Conservation (phyloP, 192 early-diverging fungal genomes). For the Linderina pennispora region DNA sequence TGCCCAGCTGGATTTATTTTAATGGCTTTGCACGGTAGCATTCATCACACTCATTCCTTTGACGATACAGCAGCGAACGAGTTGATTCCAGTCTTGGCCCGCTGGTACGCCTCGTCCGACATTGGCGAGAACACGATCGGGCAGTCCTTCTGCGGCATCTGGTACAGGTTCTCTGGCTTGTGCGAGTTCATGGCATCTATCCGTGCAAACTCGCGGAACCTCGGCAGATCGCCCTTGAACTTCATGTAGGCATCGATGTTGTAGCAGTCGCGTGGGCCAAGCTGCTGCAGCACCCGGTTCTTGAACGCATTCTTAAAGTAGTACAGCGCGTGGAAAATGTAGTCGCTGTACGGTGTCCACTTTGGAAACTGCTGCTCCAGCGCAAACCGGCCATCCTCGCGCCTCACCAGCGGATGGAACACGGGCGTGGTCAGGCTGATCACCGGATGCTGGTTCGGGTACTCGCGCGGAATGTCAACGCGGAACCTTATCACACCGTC, state of each 20-base stretch:
- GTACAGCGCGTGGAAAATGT: conserved; percentile 78
- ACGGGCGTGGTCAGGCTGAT: conserved; percentile 70
- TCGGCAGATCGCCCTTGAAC: conserved; percentile 37
- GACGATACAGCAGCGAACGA: too few species aligned
- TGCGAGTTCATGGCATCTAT: conserved; percentile 32
- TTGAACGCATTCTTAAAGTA: conserved; percentile 86
- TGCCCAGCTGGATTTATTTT: too few species aligned
- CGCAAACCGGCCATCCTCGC: conserved; percentile 57
- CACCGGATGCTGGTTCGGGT: conserved; percentile 66
- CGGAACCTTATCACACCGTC: conserved; percentile 87
- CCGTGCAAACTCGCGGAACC: conserved; percentile 37
- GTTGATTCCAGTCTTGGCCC: too few species aligned
- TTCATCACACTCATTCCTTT: too few species aligned
- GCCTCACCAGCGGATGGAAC: conserved; percentile 80
- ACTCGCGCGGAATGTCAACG: conserved; percentile 69
- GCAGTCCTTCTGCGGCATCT: conserved; percentile 31
- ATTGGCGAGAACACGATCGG: conserved; percentile 41
- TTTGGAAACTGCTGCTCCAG: conserved; percentile 73
- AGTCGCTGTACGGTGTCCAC: conserved; percentile 78
- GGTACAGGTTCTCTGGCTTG: conserved; percentile 26
- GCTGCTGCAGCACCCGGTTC: conserved; percentile 60
- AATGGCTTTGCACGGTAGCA: too few species aligned
- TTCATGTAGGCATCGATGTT: conserved; percentile 38
- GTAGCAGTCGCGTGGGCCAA: conserved; percentile 39
- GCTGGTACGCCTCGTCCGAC: conserved; percentile 31